A percentile compares a stretch with the other conserved stretches of the same genome.
Conservation (phyloP, 2,329 filamentous ascomycete species). For the Neurospora sp. region DNA sequence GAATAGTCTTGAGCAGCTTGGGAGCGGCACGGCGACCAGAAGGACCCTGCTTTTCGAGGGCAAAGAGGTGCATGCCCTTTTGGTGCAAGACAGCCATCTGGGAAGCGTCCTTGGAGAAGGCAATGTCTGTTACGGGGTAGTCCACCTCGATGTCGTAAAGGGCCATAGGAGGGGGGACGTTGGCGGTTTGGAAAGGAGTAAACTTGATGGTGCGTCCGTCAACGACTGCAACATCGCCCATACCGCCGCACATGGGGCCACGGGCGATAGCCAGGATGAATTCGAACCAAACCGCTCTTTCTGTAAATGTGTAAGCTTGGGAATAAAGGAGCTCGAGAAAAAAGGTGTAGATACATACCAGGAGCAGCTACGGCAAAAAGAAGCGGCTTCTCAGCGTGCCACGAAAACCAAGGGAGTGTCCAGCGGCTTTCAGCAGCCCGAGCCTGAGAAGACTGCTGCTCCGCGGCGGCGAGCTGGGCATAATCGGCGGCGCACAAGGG, state of each 20-base stretch:
- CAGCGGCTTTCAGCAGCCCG: constrained; percentile 71
- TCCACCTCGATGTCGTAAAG: constrained; percentile 59
- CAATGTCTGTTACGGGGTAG: constrained; percentile 61
- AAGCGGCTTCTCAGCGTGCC: constrained; percentile 82
- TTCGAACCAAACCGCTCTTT: constrained; percentile 48
- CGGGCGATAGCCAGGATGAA: constrained; percentile 58
- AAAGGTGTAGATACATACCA: constrained; percentile 26
- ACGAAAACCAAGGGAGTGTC: constrained; percentile 54
- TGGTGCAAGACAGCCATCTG: constrained; percentile 64
- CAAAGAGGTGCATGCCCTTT: constrained; percentile 55
- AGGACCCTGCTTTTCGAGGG: constrained; percentile 54
- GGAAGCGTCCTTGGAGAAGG: constrained; percentile 55
- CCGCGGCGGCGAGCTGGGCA: constrained; percentile 20
- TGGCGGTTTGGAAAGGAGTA: constrained; percentile 74
- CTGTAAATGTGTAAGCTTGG: constrained; percentile 20
- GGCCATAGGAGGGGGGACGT: constrained; percentile 88
- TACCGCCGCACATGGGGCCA: constrained; percentile 30
- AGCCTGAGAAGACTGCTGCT: neutral
- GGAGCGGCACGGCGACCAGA: constrained; percentile 31
- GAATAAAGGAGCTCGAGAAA: neutral
- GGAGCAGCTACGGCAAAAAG: constrained; percentile 47
- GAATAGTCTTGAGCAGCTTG: constrained; percentile 21
- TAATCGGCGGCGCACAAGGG: constrained; percentile 26
- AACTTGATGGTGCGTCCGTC: constrained; percentile 74
- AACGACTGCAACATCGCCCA: constrained; percentile 68